Base-by-base conservation (phyloP, 179 eudicot species). In the Spinacia oleracea region DNA sequence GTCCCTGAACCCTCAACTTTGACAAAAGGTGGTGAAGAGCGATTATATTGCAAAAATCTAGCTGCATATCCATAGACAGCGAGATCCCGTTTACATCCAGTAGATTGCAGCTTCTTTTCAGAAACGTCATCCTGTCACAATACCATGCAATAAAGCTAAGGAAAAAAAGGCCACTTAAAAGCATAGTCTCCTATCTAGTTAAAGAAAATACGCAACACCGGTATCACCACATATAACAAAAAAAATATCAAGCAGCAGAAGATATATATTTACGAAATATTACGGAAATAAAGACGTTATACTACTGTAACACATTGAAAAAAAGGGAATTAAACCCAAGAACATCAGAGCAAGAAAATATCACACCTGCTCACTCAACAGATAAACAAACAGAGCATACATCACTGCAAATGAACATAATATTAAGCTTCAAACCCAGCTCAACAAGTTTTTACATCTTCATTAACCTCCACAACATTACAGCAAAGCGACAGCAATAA, bases 1-100 rank as follows among this genome's bases (percentile, higher is more conserved):
- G 85, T 84, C 51, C 38, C 82, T 73, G 88, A 86, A 77, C 72
- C 86, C 84, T 89, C 96, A 62, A 77, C 83, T 79, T 83, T 75
- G 77, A 77, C 64, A 67, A 72, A 55, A 1, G 75, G 63, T 72
- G 70, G 29, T 42, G 46, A 34, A 11, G 89, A 81, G 76, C 46
- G 71, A 79, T 91, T 91, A 71, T 65, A 81, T 83, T 91, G 85
- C 89, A 92, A 72, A 79, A 90, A 94, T 83, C 96, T 92, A 78
- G 86, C 75, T 35, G 93, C 92, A 77, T 96, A 96, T 79, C 88
- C 87, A 80, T 80, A 82, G 75, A 96, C 79, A 81, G 89, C 86
- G 82, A 27, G 79, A 45, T 81, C 76, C 62, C 48, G 77, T 77
- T 81, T 83, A 31, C 68, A 81, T 78, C 67, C 79, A 64, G 71